These are phyloP conservation scores for Neonectria ditissima DNA, from an alignment of 2,329 filamentous ascomycete genomes.

Conservation along the genomic window DNA sequence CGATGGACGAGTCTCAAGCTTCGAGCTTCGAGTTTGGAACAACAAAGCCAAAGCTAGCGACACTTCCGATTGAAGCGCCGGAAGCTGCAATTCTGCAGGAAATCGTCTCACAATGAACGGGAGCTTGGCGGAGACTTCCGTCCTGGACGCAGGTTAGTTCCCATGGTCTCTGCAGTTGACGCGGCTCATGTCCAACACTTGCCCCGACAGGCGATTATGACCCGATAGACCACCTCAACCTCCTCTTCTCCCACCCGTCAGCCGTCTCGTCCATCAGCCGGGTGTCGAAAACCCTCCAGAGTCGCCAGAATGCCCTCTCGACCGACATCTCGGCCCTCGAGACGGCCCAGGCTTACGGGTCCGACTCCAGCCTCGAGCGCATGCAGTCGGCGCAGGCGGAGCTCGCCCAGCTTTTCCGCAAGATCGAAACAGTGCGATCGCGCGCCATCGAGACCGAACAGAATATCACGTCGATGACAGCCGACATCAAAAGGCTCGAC, in stretches of 20 bases:
- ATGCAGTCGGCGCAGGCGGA: slow-evolving; percentile 94
- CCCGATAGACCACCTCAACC: slow-evolving; percentile 91
- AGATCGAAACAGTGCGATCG: slow-evolving; percentile 92
- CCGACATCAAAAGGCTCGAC: slow-evolving; percentile 97
- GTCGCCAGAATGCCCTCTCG: slow-evolving; percentile 85
- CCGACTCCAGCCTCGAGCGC: slow-evolving; percentile 87
- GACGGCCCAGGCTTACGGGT: slow-evolving; percentile 84
- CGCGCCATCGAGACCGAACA: slow-evolving; percentile 93
- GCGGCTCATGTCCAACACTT: slow-evolving; percentile 36
- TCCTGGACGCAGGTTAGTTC: slow-evolving; percentile 59
- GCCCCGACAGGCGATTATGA: slow-evolving; percentile 78
- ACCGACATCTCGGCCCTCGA: slow-evolving; percentile 79
- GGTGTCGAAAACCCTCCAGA: slow-evolving; percentile 79
- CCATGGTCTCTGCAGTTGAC: slow-evolving; percentile 24
- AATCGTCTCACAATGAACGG: slow-evolving; percentile 55
- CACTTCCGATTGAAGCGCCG: slow-evolving; percentile 18
- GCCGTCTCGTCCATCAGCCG: slow-evolving; percentile 81
- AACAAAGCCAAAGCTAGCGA: slow-evolving; percentile 4
- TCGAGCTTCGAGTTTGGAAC: slow-evolving; percentile 10
- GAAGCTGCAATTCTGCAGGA: slow-evolving; percentile 6
- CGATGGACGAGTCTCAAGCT: slow-evolving; percentile 17
- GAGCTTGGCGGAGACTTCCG: slow-evolving; percentile 49
- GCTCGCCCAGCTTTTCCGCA: slow-evolving; percentile 88
- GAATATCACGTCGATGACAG: slow-evolving; percentile 98
- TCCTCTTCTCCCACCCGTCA: slow-evolving; percentile 90